Conservation (phyloP, 768 basidiomycete genomes). For the Macrocybe gigantea region DNA sequence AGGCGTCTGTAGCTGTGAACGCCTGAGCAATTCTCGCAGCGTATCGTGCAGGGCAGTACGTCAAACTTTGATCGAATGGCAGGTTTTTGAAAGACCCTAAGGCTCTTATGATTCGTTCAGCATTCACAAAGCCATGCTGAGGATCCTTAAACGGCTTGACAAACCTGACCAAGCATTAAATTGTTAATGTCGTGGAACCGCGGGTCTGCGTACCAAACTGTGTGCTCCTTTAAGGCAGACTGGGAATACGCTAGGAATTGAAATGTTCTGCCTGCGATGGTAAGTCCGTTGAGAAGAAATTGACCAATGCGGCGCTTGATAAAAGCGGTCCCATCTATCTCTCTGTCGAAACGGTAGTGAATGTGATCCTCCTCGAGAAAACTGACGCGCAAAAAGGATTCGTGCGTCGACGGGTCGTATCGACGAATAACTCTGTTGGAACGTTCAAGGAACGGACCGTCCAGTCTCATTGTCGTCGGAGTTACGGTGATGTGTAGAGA, state of each 20-base stretch:
- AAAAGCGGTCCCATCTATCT: conserved; percentile 47
- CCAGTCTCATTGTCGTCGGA: conserved; percentile 46
- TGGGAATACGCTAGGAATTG: conserved; percentile 68
- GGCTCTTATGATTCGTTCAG: conserved; percentile 44
- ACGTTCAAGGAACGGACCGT: conserved; percentile 52
- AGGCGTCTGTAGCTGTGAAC: conserved; percentile 66
- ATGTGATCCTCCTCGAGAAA: conserved; percentile 56
- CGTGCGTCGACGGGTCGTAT: conserved; percentile 36
- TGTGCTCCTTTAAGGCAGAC: conserved; percentile 65
- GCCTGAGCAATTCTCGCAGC: conserved; percentile 70
- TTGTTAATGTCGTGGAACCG: neutral
- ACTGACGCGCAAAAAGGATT: conserved; percentile 56
- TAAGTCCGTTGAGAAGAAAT: conserved; percentile 40
- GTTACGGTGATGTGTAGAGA: conserved; percentile 45
- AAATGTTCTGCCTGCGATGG: conserved; percentile 49
- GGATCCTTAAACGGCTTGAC: conserved; percentile 45
- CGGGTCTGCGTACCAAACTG: conserved; percentile 37
- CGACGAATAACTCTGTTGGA: conserved; percentile 58
- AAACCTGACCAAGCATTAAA: conserved; percentile 40
- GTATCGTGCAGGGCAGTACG: conserved; percentile 62
- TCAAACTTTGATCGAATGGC: conserved; percentile 37
- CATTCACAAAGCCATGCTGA: conserved; percentile 25
- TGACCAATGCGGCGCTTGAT: conserved; percentile 41
- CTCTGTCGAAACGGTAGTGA: conserved; percentile 49
- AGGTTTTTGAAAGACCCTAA: conserved; percentile 51